Percentiles rank a stretch among this genome's conserved stretches.
These are phyloP conservation scores for Borealophlyctis nickersoniae DNA, from an alignment of 192 early-diverging fungal species.

Conservation along the genomic window DNA sequence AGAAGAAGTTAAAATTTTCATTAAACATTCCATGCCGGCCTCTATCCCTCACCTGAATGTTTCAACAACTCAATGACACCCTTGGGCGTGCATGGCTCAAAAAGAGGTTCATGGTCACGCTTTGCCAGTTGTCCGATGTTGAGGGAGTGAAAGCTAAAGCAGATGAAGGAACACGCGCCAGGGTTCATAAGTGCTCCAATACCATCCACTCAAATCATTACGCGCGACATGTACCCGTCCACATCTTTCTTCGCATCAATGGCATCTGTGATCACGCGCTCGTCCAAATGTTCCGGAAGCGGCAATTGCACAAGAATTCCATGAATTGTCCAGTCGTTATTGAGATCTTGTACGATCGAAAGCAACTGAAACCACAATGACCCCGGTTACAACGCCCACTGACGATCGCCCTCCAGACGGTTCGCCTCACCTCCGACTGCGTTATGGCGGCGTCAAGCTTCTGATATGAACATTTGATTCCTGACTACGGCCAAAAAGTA, in stretches of 20 bases:
- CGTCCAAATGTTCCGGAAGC: slow-evolving; percentile 81
- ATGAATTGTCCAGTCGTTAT: slow-evolving; percentile 78
- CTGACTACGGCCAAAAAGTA: slow-evolving; percentile 56
- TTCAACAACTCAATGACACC: slow-evolving; percentile 86
- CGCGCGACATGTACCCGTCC: slow-evolving; percentile 69
- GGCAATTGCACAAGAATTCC: slow-evolving; percentile 97
- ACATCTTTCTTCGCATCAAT: slow-evolving; percentile 90
- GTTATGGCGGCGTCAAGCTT: slow-evolving; percentile 65
- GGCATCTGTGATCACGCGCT: slow-evolving; percentile 76
- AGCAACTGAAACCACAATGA: slow-evolving; percentile 60
- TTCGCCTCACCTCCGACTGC: slow-evolving; percentile 55
- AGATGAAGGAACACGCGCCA: too few relatives aligned
- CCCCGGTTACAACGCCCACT: too few relatives aligned
- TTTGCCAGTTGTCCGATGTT: slow-evolving; percentile 93
- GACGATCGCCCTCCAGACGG: neutral
- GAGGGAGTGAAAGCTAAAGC: slow-evolving; percentile 78
- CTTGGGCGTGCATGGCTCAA: slow-evolving; percentile 96
- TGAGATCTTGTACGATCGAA: slow-evolving; percentile 63
- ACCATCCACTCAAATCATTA: neutral
- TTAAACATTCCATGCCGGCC: too few relatives aligned
- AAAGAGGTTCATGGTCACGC: slow-evolving; percentile 71
- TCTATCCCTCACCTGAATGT: slow-evolving; percentile 28
- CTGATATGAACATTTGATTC: slow-evolving; percentile 71
- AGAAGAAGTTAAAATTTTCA: too few relatives aligned
- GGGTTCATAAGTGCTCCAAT: too few relatives aligned